A percentile compares a stretch with the other conserved stretches of the same genome.
Conservation (phyloP, 2,329 filamentous ascomycete genomes). For the Claviceps pusilla region DNA sequence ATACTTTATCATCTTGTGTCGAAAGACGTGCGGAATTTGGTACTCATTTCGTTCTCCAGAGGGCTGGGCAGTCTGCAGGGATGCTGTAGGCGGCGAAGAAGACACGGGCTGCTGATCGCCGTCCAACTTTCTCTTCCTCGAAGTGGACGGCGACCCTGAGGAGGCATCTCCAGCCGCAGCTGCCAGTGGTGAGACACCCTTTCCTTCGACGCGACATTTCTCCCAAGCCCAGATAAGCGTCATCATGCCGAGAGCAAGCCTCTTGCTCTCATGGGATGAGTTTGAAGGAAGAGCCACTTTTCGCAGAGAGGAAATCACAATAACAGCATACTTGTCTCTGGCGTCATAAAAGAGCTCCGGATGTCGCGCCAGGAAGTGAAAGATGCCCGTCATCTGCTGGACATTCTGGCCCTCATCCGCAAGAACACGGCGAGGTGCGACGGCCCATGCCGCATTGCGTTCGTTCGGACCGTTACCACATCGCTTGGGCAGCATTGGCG, state of each 20-base stretch:
- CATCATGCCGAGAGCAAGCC: slow-evolving; percentile 80
- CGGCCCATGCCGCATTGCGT: slow-evolving; percentile 71
- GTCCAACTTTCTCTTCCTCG: slow-evolving; percentile 64
- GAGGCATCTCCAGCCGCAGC: slow-evolving; percentile 28
- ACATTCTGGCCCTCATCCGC: slow-evolving; percentile 89
- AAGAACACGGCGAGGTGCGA: slow-evolving; percentile 77
- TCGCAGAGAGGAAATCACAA: slow-evolving; percentile 75
- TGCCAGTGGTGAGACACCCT: slow-evolving; percentile 16
- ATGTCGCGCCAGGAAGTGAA: slow-evolving; percentile 88
- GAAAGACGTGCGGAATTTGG: slow-evolving; percentile 48
- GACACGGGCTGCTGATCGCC: slow-evolving; percentile 37
- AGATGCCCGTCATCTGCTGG: slow-evolving; percentile 92
- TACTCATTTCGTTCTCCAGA: slow-evolving; percentile 46
- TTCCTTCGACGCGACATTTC: slow-evolving; percentile 58
- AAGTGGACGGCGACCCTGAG: slow-evolving; percentile 54
- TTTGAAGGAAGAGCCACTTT: slow-evolving; percentile 78
- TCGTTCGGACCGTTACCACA: slow-evolving; percentile 57
- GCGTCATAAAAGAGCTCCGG: slow-evolving; percentile 90
- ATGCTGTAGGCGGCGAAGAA: slow-evolving; percentile 38
- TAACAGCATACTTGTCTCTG: slow-evolving; percentile 73
- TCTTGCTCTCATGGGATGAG: slow-evolving; percentile 81
- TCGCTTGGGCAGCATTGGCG: slow-evolving; percentile 81
- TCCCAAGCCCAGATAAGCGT: slow-evolving; percentile 89
- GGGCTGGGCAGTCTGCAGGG: slow-evolving; percentile 18
- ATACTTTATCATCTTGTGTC: slow-evolving; percentile 81